phyloP scores from a whole-genome alignment of 441 rosid genomes.

The Gossypium schwendimanii region DNA sequence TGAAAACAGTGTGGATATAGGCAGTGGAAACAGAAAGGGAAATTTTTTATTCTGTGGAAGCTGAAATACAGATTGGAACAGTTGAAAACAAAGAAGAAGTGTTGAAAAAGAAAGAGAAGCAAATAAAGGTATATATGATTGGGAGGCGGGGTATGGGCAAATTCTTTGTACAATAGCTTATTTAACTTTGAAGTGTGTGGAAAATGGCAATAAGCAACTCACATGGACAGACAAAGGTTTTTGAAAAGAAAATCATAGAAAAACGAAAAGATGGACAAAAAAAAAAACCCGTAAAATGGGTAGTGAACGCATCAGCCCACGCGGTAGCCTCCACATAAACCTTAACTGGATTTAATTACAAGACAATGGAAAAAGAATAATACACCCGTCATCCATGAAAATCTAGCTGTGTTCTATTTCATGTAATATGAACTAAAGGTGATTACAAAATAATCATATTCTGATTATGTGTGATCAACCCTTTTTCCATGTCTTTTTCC shows the following conservation, averaged over 20 bases:
- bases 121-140: background rate
- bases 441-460: background rate
- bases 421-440: background rate
- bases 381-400: conserved; percentile 12
- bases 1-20: background rate
- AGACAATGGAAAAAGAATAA: background rate
- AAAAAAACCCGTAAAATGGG: background rate
- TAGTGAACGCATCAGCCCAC: background rate
- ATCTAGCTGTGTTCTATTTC: background rate
- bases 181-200: conserved; percentile 2
- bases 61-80: background rate
- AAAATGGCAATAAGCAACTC: background rate
- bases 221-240: conserved; percentile 3
- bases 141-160: background rate
- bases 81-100: background rate
- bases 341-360: background rate
- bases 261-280: background rate
- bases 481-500: background rate
- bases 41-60: background rate
- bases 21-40: background rate
- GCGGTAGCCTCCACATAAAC: background rate
- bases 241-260: background rate
- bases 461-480: background rate
- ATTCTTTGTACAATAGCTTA: background rate
- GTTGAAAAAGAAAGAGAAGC: background rate